Base-by-base conservation (phyloP, 495 filamentous ascomycete genomes). In the Annulohypoxylon bovei region DNA sequence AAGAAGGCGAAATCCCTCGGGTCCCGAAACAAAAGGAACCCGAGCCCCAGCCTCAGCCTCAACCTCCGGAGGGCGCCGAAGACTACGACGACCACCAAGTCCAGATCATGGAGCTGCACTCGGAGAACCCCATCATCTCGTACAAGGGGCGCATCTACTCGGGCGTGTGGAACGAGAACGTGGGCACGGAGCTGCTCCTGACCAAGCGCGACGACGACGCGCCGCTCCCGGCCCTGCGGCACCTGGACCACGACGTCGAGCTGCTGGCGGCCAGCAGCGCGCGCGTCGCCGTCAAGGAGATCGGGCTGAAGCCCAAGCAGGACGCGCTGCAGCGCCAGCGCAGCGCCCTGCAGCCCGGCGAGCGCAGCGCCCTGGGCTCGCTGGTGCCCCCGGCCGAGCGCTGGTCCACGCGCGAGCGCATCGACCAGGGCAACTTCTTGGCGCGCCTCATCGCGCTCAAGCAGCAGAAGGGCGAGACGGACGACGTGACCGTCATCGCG, bases 61-160 rank as follows among this genome's bases (percentile, higher is more conserved):
- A 50, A 1, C 47, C 61, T 12, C 50, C 25, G 4, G 53, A 59
- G 16, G 35, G 46, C 6, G 27, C 39, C 1, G 61, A 71, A 4
- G 49, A 64, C 0, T 70, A 40, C 6, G 61, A 78, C 49, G 75
- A 77, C 73, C 82, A 69, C 67, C 79, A 79, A 18, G 88, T 97
- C n/a, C 92, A 97, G 68, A 88, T 97, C 47, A 83, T 93, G 14
- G 93, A 91, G 44, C 85, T 97, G 3, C 91, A 96, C 76, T 89
- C 88, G 0, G 46, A 75, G 0, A 82, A 91, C 65, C 94, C 94
- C 0, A 78, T 96, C 30, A 81, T 95, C 49, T 88, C 88, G 3
- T 94, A 95, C 81, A 82, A 90, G 46, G 90, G 90, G 49, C 87
- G 88, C 55, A 80, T 93, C 33, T 94, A 92, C 76, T 88, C 86